Conservation (phyloP, 2,329 filamentous ascomycete species). For the Mollisiaceae sp. region DNA sequence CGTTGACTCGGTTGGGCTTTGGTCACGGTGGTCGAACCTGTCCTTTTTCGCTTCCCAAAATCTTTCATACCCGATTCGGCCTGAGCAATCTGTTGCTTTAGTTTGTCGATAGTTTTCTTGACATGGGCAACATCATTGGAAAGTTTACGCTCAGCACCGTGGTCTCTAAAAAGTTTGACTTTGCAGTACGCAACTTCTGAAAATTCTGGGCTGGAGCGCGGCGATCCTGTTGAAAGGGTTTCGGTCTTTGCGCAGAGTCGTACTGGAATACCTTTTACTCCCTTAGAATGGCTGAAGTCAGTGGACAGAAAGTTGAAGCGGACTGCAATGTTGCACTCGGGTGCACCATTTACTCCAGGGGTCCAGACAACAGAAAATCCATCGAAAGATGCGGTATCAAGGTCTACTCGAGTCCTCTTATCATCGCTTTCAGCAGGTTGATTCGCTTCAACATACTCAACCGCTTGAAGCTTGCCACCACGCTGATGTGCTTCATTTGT, state of each 20-base stretch:
- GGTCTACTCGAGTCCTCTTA: conserved; percentile 69
- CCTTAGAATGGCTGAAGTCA: conserved; percentile 98
- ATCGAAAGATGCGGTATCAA: conserved; percentile 84
- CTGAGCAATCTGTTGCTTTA: conserved; percentile 91
- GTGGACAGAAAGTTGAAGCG: conserved; percentile 99
- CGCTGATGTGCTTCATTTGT: conserved; percentile 93
- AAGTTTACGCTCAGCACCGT: conserved; percentile 92
- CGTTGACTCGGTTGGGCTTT: conserved; percentile 56
- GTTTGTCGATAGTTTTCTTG: conserved; percentile 94
- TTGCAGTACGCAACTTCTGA: conserved; percentile 92
- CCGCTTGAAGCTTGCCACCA: conserved; percentile 89
- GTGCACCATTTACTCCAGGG: conserved; percentile 67
- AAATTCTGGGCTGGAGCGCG: conserved; percentile 51
- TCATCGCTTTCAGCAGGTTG: conserved; percentile 66
- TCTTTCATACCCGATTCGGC: conserved; percentile 71
- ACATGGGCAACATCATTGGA: conserved; percentile 95
- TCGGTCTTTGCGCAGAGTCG: conserved; percentile 91
- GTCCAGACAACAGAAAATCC: conserved; percentile 93
- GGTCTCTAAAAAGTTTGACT: conserved; percentile 95
- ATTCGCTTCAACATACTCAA: conserved; percentile 82
- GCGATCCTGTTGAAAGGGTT: conserved; percentile 58
- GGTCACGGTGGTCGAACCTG: conserved; percentile 49
- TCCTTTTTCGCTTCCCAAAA: conserved; percentile 67
- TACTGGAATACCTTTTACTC: conserved; percentile 96
- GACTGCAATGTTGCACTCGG: conserved; percentile 86